Percentiles rank a stretch among this genome's conserved stretches.
phyloP scores from a whole-genome alignment of 495 filamentous ascomycete species.

The Penicillium antarcticum region DNA sequence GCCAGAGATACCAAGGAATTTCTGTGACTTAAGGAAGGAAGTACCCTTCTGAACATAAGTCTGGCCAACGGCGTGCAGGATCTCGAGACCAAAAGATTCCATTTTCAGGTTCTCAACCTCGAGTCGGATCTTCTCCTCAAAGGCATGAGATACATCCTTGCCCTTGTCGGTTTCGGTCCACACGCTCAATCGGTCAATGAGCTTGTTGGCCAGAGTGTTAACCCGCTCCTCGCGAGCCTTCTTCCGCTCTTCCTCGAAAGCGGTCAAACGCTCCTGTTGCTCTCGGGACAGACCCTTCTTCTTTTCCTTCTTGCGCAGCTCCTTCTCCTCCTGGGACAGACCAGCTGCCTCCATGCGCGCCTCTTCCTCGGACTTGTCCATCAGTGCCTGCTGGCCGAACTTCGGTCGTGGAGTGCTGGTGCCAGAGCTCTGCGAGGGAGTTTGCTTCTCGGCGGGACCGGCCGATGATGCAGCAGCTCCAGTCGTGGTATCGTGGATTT shows the following conservation, averaged over 20 bases:
- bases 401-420: constrained; percentile 64
- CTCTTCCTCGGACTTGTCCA: constrained; percentile 86
- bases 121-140: constrained; percentile 88
- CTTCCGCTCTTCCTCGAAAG: constrained; percentile 82
- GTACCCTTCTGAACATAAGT: constrained; percentile 87
- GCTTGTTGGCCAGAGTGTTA: constrained; percentile 74
- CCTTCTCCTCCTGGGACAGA: constrained; percentile 72
- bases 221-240: constrained; percentile 88
- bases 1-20: constrained; percentile 92
- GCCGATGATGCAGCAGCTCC: constrained; percentile 19
- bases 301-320: constrained; percentile 78
- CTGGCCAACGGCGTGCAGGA: constrained; percentile 88
- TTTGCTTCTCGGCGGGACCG: constrained; percentile 15
- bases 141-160: constrained; percentile 77
- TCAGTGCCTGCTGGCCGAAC: constrained; percentile 77
- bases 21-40: constrained; percentile 87
- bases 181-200: constrained; percentile 85
- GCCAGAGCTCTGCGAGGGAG: constrained; percentile 47
- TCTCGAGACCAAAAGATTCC: constrained; percentile 97
- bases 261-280: constrained; percentile 83
- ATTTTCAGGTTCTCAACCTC: constrained; percentile 99
- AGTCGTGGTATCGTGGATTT: constrained; percentile 16
- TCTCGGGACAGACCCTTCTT: constrained; percentile 85
- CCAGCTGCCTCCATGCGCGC: constrained; percentile 64
- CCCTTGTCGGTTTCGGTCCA: constrained; percentile 98